Evolutionary conservation across 305 asterid genomes (phyloP).

Genomic region (Fraxinus xanthoxyloides): DNA sequence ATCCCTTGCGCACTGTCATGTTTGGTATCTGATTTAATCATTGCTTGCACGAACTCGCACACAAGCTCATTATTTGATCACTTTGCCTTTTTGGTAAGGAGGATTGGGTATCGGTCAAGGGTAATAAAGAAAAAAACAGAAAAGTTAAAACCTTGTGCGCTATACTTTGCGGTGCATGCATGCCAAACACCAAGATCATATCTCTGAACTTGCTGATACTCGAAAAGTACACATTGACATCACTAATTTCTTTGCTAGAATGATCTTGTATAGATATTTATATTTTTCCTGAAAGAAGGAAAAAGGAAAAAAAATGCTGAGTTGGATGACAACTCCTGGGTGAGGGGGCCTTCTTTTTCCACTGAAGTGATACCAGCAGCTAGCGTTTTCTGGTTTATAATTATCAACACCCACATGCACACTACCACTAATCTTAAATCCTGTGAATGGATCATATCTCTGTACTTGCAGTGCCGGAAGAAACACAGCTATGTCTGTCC

Average conservation of each 20-base stretch:
- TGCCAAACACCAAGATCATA: background rate
- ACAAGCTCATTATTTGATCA: background rate
- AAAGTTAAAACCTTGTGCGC: background rate
- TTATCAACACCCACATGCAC: constrained; percentile 30
- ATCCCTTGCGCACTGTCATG: background rate
- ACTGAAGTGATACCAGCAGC: background rate
- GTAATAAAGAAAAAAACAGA: background rate
- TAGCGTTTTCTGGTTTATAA: constrained; percentile 10
- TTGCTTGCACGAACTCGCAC: background rate
- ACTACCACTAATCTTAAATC: constrained; percentile 44
- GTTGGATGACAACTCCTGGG: background rate
- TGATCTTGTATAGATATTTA: background rate
- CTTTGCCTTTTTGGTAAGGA: background rate
- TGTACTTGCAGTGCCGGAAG: constrained; percentile 90
- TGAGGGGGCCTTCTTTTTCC: background rate
- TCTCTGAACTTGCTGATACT: background rate
- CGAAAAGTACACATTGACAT: background rate
- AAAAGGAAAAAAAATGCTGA: background rate
- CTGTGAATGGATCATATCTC: constrained; percentile 58
- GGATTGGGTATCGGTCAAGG: background rate
- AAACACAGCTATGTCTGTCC: constrained; percentile 91
- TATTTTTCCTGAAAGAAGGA: background rate
- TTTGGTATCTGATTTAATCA: background rate
- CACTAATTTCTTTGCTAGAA: background rate
- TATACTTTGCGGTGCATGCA: background rate